These are phyloP conservation scores for Clonostachys rosea DNA, from an alignment of 2,329 filamentous ascomycete species.

Conservation along the genomic window DNA sequence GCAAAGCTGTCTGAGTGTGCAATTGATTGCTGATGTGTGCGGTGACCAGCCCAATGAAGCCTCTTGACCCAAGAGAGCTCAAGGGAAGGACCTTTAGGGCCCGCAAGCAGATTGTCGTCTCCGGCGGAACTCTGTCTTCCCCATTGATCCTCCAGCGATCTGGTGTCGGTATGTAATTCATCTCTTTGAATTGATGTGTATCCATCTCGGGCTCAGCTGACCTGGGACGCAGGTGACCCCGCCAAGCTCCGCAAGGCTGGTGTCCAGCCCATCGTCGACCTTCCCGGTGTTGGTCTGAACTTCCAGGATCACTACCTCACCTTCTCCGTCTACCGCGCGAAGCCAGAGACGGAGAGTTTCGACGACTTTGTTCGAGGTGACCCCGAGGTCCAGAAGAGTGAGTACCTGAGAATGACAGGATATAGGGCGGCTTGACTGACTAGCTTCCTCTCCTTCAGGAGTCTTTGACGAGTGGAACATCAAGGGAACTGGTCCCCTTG, in stretches of 20 bases:
- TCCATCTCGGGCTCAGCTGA: neutral
- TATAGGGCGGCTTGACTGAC: neutral
- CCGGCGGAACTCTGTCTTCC: conserved; percentile 68
- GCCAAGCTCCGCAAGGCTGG: conserved; percentile 65
- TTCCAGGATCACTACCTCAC: conserved; percentile 75
- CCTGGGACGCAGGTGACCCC: conserved; percentile 43
- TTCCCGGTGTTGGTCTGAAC: conserved; percentile 70
- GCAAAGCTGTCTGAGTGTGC: neutral
- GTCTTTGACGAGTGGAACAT: conserved; percentile 75
- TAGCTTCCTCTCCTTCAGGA: conserved; percentile 19
- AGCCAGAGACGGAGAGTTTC: conserved; percentile 72
- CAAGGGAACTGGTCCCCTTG: conserved; percentile 72
- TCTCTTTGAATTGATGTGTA: conserved; percentile 5
- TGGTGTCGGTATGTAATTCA: conserved; percentile 41
- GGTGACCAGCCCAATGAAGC: conserved; percentile 50
- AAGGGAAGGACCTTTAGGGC: conserved; percentile 56
- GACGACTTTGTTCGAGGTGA: conserved; percentile 76
- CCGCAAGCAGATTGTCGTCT: conserved; percentile 70
- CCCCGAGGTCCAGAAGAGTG: conserved; percentile 64
- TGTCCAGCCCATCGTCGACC: conserved; percentile 64
- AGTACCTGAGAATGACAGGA: conserved; percentile 5
- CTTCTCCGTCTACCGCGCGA: conserved; percentile 67
- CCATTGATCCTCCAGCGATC: conserved; percentile 73
- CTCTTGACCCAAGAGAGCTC: conserved; percentile 49
- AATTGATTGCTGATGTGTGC: neutral